A percentile compares a stretch with the other conserved stretches of the same genome.
phyloP scores from a whole-genome alignment of 768 basidiomycete species.

The Trametes coccinea region DNA sequence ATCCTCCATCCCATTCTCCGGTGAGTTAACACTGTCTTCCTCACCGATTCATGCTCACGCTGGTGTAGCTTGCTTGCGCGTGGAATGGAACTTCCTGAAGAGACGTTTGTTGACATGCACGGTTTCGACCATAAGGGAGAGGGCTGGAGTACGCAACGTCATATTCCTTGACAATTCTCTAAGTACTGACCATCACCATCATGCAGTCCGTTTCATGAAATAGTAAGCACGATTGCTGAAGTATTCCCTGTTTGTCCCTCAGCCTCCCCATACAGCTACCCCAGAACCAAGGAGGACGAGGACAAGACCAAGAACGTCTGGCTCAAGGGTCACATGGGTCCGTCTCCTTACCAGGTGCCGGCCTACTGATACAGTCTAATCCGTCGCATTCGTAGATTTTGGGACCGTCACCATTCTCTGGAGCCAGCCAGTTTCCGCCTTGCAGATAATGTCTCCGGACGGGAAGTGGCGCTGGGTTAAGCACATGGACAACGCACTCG shows the following conservation, averaged over 20 bases:
- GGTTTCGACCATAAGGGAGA: conserved; percentile 31
- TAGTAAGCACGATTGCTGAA: conserved; percentile 42
- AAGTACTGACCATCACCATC: not conserved
- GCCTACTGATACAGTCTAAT: too few species aligned
- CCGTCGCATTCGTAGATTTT: conserved; percentile 27
- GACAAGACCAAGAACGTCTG: conserved; percentile 34
- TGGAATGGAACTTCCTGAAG: conserved; percentile 37
- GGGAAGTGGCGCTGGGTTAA: conserved; percentile 40
- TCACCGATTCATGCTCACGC: not conserved
- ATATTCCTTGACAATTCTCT: too few species aligned
- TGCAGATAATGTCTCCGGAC: conserved; percentile 38
- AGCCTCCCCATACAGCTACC: conserved; percentile 28
- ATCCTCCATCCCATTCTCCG: conserved; percentile 31
- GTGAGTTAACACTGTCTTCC: conserved; percentile 5
- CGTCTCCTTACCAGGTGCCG: not conserved
- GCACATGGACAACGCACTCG: conserved; percentile 39
- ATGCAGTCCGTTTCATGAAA: conserved; percentile 63
- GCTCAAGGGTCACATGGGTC: conserved; percentile 42
- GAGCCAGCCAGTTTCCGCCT: conserved; percentile 40
- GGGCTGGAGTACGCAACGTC: conserved; percentile 28
- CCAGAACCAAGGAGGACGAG: conserved; percentile 36
- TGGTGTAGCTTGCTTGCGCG: conserved; percentile 32
- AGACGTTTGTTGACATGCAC: conserved; percentile 35
- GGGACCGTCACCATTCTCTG: conserved; percentile 38
- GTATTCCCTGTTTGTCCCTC: not conserved